These are phyloP conservation scores for Emmonsiellopsis sp. DNA, from an alignment of 2,329 filamentous ascomycete genomes.

Conservation along the genomic window DNA sequence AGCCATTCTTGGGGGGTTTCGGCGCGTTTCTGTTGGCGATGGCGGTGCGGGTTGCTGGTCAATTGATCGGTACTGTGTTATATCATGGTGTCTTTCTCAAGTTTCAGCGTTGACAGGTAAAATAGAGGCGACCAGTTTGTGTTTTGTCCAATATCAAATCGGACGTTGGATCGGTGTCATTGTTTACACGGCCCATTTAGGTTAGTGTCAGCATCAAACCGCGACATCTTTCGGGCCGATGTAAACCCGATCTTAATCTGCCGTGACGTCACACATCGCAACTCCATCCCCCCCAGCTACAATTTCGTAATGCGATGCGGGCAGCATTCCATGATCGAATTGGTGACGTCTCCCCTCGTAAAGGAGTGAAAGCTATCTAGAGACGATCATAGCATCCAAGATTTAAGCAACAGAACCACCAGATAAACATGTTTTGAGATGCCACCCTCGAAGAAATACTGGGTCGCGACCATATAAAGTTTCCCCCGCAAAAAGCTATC, in stretches of 20 bases:
- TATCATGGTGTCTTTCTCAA: neutral
- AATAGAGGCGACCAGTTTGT: neutral
- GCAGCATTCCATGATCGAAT: no score
- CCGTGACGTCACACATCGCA: neutral
- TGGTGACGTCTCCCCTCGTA: no score
- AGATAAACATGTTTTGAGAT: no score
- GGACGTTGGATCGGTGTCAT: neutral
- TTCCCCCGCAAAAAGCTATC: no score
- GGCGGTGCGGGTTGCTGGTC: neutral
- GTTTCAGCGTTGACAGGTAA: neutral
- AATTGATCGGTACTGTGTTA: neutral
- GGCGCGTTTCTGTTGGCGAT: neutral
- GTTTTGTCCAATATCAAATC: neutral
- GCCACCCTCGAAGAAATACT: no score
- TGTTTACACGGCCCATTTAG: neutral
- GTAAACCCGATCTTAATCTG: neutral
- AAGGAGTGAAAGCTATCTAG: no score
- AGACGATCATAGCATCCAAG: no score
- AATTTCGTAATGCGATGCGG: no score
- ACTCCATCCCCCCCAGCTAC: no score
- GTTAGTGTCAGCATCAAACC: neutral
- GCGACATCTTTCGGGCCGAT: neutral
- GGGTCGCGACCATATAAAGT: no score
- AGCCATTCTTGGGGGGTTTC: constrained; percentile 22
- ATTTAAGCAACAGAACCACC: no score